Percentiles rank a stretch among this genome's conserved stretches.
phyloP scores from a whole-genome alignment of 2,329 filamentous ascomycete genomes.

The Cladophialophora yegresii region DNA sequence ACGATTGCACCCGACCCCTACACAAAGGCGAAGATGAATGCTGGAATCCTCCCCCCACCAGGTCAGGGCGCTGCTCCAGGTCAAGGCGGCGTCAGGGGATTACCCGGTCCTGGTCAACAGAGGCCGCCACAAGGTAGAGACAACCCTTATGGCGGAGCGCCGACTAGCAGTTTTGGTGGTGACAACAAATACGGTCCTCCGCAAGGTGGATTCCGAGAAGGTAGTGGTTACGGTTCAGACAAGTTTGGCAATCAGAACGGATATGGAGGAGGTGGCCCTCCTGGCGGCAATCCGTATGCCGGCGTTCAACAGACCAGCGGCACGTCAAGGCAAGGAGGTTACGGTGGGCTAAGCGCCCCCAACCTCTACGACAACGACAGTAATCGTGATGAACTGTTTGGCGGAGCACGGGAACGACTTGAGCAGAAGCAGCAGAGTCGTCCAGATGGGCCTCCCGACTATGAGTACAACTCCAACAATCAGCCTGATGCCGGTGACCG shows the following conservation, averaged over 20 bases:
- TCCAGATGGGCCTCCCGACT: constrained; percentile 38
- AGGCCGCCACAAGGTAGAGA: constrained; percentile 25
- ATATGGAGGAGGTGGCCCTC: constrained; percentile 46
- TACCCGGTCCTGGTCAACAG: constrained; percentile 33
- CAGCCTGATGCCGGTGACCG: constrained; percentile 42
- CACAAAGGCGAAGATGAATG: constrained; percentile 51
- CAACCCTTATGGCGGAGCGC: constrained; percentile 21
- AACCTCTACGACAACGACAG: constrained; percentile 57
- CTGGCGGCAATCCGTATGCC: constrained; percentile 45
- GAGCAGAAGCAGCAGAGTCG: constrained; percentile 49
- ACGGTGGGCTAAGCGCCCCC: constrained; percentile 57
- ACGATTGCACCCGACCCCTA: constrained; percentile 57
- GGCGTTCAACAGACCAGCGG: constrained; percentile 39
- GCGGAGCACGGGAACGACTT: constrained; percentile 55
- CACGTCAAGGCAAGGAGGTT: constrained; percentile 55
- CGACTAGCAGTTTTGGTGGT: constrained; percentile 37
- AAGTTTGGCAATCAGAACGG: constrained; percentile 53
- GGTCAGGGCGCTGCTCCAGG: constrained; percentile 17
- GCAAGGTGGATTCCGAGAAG: constrained; percentile 19
- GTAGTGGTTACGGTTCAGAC: constrained; percentile 46
- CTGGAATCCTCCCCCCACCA: constrained; percentile 45
- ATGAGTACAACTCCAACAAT: constrained; percentile 40
- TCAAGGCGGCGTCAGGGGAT: constrained; percentile 25
- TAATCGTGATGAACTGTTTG: constrained; percentile 61
- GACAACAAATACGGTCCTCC: constrained; percentile 33